Conservation (phyloP, 257 asterid species). For the Primulina eburnea region DNA sequence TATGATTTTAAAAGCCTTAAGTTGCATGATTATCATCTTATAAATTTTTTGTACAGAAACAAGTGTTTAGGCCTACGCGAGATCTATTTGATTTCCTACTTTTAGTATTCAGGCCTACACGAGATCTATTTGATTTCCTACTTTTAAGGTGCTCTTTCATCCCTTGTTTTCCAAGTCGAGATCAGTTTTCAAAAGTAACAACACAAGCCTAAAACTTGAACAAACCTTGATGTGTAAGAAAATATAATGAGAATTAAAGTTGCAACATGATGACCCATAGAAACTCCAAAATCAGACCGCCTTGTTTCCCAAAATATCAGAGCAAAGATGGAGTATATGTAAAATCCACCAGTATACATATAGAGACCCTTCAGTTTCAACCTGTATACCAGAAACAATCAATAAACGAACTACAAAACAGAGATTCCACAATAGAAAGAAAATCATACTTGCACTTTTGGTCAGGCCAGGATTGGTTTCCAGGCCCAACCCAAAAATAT, state of each 20-base stretch:
- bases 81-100: no score
- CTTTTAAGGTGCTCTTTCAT: not conserved
- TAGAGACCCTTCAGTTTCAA: slow-evolving; percentile 82
- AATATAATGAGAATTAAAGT: slow-evolving; percentile 68
- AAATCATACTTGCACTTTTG: slow-evolving; percentile 71
- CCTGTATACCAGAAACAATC: slow-evolving; percentile 46
- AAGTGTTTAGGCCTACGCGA: not conserved
- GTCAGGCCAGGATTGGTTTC: slow-evolving; percentile 82
- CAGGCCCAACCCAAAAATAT: slow-evolving; percentile 93
- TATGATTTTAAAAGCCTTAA: not conserved
- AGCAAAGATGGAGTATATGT: slow-evolving; percentile 84
- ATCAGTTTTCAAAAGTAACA: not conserved
- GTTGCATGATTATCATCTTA: no score
- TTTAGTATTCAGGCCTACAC: not conserved
- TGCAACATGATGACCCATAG: slow-evolving; percentile 87
- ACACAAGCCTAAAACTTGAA: slow-evolving; percentile 21
- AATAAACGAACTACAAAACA: not conserved
- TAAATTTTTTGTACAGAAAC: not conserved
- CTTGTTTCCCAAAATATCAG: slow-evolving; percentile 89
- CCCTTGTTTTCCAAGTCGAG: not conserved
- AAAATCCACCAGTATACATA: slow-evolving; percentile 87
- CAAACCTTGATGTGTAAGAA: slow-evolving; percentile 71
- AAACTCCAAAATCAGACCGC: slow-evolving; percentile 94
- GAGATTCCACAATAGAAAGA: slow-evolving; percentile 2
- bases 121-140: not conserved